Evolutionary conservation across 352 stramenopile species (phyloP).

Genomic region (Pythium aristosporum): DNA sequence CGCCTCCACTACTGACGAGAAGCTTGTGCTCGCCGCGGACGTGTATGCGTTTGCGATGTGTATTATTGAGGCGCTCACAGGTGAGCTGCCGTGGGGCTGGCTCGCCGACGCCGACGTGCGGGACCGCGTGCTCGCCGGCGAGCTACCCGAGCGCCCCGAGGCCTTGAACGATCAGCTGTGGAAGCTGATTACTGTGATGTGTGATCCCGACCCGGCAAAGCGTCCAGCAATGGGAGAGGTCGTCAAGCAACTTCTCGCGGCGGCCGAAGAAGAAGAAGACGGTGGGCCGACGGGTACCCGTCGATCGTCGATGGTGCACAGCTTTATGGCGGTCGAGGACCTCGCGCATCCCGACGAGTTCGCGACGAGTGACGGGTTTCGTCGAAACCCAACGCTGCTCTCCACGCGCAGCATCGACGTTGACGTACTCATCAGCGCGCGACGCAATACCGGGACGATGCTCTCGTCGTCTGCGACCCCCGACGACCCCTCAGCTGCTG

Average conservation of each 20-base stretch:
- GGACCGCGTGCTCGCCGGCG: slow-evolving; percentile 36
- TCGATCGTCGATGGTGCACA: slow-evolving; percentile 1
- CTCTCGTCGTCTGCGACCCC: neutral
- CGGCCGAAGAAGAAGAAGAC: slow-evolving; percentile 49
- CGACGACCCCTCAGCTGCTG: neutral
- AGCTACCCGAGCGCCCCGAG: slow-evolving; percentile 40
- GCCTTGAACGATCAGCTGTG: slow-evolving; percentile 43
- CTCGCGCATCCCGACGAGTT: slow-evolving; percentile 9
- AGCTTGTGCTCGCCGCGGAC: slow-evolving; percentile 37
- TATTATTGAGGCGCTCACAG: slow-evolving; percentile 52
- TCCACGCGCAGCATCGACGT: slow-evolving; percentile 13
- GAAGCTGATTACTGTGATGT: slow-evolving; percentile 57
- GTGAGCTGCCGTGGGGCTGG: slow-evolving; percentile 65
- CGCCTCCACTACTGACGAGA: neutral
- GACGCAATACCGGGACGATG: slow-evolving; percentile 2
- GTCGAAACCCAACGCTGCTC: slow-evolving; percentile 2
- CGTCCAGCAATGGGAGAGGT: slow-evolving; percentile 54
- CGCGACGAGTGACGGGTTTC: slow-evolving; percentile 2
- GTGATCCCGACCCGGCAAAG: slow-evolving; percentile 36
- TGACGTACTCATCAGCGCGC: slow-evolving; percentile 10
- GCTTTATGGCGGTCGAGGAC: neutral
- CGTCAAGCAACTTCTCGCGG: slow-evolving; percentile 38
- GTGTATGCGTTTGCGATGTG: slow-evolving; percentile 73
- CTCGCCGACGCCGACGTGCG: slow-evolving; percentile 44
- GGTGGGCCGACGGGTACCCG: slow-evolving; percentile 17